Evolutionary conservation across 345 rosid species (phyloP).

Genomic region (Linum trigynum): DNA sequence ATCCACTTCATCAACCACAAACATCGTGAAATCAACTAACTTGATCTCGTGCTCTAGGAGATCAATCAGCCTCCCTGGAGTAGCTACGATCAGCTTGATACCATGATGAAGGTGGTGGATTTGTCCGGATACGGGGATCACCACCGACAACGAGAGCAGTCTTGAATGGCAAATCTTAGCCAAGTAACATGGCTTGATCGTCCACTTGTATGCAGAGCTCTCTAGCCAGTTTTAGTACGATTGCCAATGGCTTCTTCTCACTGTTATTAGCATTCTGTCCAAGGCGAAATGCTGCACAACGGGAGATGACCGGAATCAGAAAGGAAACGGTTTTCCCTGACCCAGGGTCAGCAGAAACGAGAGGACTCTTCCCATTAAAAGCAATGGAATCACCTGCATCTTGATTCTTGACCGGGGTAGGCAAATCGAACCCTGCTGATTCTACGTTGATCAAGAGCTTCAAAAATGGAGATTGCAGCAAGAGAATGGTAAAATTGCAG

Average conservation of each 20-base stretch:
- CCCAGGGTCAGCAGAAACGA: constrained; percentile 85
- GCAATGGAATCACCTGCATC: constrained; percentile 90
- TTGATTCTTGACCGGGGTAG: constrained; percentile 84
- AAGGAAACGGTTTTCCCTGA: constrained; percentile 86
- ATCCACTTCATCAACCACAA: constrained; percentile 87
- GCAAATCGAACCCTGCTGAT: constrained; percentile 60
- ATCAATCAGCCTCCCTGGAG: constrained; percentile 90
- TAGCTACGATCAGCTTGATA: constrained; percentile 70
- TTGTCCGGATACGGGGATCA: constrained; percentile 65
- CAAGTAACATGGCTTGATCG: constrained; percentile 80
- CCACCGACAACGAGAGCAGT: constrained; percentile 94
- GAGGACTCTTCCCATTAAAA: constrained; percentile 48
- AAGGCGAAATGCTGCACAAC: constrained; percentile 37
- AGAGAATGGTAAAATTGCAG: constrained; percentile 54
- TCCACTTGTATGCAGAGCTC: constrained; percentile 87
- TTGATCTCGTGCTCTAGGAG: constrained; percentile 54
- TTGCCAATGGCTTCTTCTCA: constrained; percentile 42
- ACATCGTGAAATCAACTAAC: constrained; percentile 35
- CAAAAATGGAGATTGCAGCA: constrained; percentile 44
- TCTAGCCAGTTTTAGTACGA: constrained; percentile 79
- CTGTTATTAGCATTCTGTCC: constrained; percentile 18
- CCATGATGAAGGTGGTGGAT: constrained; percentile 72
- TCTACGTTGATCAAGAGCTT: constrained; percentile 64
- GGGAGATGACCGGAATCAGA: constrained; percentile 62
- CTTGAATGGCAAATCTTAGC: constrained; percentile 83